These are phyloP conservation scores for Wickerhamomyces silvicola DNA, from an alignment of 805 yeast genomes.

Conservation along the genomic window DNA sequence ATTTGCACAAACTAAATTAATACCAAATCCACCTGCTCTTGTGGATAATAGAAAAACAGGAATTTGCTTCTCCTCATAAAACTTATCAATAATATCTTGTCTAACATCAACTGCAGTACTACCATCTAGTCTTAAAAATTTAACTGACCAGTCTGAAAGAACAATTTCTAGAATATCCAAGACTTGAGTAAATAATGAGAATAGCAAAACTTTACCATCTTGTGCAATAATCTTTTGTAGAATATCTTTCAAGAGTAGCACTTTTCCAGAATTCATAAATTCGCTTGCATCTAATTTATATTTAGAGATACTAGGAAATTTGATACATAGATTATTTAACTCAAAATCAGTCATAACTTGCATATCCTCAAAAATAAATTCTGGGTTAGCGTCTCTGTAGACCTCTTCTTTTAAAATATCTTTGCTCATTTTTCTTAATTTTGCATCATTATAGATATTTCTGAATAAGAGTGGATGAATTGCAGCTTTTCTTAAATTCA, in stretches of 20 bases:
- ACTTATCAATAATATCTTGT: conserved; percentile 85
- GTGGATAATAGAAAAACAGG: conserved; percentile 88
- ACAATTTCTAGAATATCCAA: conserved; percentile 82
- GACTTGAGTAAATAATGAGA: conserved; percentile 89
- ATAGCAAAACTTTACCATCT: conserved; percentile 67
- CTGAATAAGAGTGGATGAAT: conserved; percentile 88
- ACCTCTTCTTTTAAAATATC: conserved; percentile 76
- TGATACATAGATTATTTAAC: conserved; percentile 63
- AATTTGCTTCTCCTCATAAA: conserved; percentile 72
- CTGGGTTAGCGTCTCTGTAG: conserved; percentile 64
- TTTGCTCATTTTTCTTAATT: conserved; percentile 60
- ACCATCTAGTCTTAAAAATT: conserved; percentile 89
- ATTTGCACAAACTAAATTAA: conserved; percentile 92
- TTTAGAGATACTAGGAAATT: conserved; percentile 61
- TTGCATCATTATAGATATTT: conserved; percentile 47
- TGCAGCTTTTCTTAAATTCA: conserved; percentile 88
- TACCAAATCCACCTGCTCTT: conserved; percentile 98
- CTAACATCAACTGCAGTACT: conserved; percentile 87
- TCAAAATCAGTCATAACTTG: conserved; percentile 90
- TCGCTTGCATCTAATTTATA: conserved; percentile 47
- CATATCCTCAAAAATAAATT: conserved; percentile 89
- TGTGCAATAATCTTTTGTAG: conserved; percentile 48
- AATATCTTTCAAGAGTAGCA: conserved; percentile 47
- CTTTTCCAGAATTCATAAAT: conserved; percentile 73
- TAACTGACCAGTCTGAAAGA: conserved; percentile 53